Evolutionary conservation across 2,329 filamentous ascomycete genomes (phyloP).

Genomic region (Graphiopsis chlorocephala): DNA sequence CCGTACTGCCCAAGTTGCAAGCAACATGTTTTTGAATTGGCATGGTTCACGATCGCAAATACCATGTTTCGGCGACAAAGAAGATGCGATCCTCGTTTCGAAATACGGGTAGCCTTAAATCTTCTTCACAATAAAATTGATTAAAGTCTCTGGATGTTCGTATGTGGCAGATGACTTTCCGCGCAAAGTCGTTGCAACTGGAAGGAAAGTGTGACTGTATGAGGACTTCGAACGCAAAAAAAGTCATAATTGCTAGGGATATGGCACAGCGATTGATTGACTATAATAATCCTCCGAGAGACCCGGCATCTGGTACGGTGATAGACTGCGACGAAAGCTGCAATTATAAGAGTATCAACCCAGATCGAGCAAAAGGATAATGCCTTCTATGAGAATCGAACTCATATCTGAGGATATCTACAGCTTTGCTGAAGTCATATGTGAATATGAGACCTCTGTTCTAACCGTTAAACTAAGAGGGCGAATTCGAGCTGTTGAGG

Average conservation of each 20-base stretch:
- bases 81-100: not conserved
- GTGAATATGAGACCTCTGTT: conserved; percentile 13
- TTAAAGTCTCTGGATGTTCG: not conserved
- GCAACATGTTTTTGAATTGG: not conserved
- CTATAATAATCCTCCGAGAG: too few species aligned
- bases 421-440: conserved; percentile 9
- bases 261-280: too few species aligned
- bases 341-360: not conserved
- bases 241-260: too few species aligned
- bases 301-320: too few species aligned
- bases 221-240: not conserved
- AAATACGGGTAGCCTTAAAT: too few species aligned
- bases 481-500: not conserved
- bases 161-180: not conserved
- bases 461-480: conserved; percentile 16
- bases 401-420: conserved; percentile 11
- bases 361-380: not conserved
- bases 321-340: not conserved
- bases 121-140: too few species aligned
- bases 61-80: not conserved
- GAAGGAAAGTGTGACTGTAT: too few species aligned
- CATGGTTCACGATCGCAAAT: not conserved
- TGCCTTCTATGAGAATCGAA: conserved; percentile 16
- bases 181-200: not conserved
- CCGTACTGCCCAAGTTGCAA: not conserved